These are phyloP conservation scores for Ulmus americana DNA, from an alignment of 331 rosid genomes.

Conservation along the genomic window DNA sequence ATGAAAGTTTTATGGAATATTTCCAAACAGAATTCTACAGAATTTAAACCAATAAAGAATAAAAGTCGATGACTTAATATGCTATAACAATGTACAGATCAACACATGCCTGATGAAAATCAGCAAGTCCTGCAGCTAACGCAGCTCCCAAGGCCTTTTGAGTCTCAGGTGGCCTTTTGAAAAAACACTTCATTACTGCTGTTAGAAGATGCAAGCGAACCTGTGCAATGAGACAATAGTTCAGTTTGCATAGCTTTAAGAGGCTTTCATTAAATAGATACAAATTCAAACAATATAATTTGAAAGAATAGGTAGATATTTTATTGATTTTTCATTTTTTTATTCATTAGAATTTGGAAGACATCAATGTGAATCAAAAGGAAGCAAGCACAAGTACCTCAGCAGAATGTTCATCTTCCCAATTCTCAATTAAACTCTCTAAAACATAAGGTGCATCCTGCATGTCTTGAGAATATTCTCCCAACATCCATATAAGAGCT, in stretches of 20 bases:
- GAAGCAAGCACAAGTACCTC: conserved; percentile 44
- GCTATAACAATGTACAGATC: conserved; percentile 3
- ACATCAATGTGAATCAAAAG: neutral
- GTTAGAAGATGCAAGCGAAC: conserved; percentile 96
- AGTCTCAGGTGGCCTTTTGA: conserved; percentile 96
- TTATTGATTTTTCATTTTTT: neutral
- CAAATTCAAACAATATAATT: neutral
- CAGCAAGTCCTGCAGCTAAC: conserved; percentile 87
- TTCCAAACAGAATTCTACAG: conserved; percentile 12
- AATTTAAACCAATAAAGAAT: neutral
- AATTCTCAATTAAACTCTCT: conserved; percentile 77
- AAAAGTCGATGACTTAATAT: neutral
- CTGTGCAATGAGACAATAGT: conserved; percentile 42
- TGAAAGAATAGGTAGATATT: neutral
- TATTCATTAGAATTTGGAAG: neutral
- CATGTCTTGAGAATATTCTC: conserved; percentile 97
- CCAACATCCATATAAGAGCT: conserved; percentile 98
- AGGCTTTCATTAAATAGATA: neutral
- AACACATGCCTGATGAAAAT: conserved; percentile 79
- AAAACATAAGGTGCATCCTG: conserved; percentile 87
- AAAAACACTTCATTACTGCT: conserved; percentile 96
- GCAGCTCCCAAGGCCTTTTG: conserved; percentile 90
- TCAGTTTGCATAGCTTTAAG: neutral
- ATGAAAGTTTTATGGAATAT: conserved; percentile 31
- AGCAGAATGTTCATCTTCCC: conserved; percentile 95